phyloP scores from a whole-genome alignment of 352 stramenopile species.

The Phytophthora pluvialis region DNA sequence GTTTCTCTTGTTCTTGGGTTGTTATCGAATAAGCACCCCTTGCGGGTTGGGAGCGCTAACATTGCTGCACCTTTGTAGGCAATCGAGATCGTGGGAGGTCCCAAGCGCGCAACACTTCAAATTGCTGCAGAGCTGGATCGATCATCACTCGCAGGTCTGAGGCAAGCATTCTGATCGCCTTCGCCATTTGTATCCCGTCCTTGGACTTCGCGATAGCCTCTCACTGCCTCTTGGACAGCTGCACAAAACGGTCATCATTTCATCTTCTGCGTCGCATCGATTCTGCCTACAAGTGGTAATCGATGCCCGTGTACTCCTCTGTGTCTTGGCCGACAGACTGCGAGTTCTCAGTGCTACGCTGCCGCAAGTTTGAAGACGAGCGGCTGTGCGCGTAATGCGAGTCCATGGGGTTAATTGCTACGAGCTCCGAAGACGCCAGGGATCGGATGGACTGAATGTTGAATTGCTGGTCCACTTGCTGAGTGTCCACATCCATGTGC shows the following conservation, averaged over 20 bases:
- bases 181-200: background rate
- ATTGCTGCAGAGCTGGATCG: background rate
- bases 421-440: conserved; percentile 68
- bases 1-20: conserved; percentile 12
- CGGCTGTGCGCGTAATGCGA: conserved; percentile 69
- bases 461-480: conserved; percentile 58
- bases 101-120: background rate
- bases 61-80: conserved; percentile 13
- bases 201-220: background rate
- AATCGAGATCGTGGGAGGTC: conserved; percentile 7
- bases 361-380: conserved; percentile 56
- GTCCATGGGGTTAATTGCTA: conserved; percentile 62
- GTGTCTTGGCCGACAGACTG: conserved; percentile 78
- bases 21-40: conserved; percentile 24
- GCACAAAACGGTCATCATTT: conserved; percentile 18
- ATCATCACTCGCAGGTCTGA: conserved; percentile 1
- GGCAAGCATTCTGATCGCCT: background rate
- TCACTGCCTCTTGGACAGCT: background rate
- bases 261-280: conserved; percentile 10
- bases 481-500: conserved; percentile 88
- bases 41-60: conserved; percentile 23
- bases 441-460: conserved; percentile 76
- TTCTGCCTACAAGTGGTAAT: conserved; percentile 80
- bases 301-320: conserved; percentile 85
- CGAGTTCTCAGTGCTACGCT: conserved; percentile 68